A percentile compares a stretch with the other conserved stretches of the same genome.
Evolutionary conservation across 108 stramenopile genomes (phyloP).

Genomic region (Stephanodiscus triporus): DNA sequence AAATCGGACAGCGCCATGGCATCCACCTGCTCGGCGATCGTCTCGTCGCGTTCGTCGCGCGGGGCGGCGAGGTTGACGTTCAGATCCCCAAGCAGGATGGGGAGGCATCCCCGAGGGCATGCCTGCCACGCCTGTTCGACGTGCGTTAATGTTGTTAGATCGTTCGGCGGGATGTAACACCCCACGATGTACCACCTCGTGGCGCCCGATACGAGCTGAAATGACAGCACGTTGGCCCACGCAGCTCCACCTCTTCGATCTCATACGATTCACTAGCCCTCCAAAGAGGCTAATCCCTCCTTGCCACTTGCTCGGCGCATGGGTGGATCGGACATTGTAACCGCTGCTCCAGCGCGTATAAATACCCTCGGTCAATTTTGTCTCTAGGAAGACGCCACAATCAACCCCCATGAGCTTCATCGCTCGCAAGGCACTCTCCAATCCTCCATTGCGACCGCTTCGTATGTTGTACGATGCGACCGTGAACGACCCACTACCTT

Average conservation of each 20-base stretch:
- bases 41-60: not conserved
- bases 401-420: constrained; percentile 5
- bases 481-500: constrained; percentile 4
- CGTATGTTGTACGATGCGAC: constrained; percentile 12
- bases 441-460: constrained; percentile 10
- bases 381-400: constrained; percentile 8
- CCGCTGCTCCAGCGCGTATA: not conserved
- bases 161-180: not conserved
- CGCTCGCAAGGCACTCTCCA: constrained; percentile 10
- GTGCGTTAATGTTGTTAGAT: not conserved
- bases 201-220: not conserved
- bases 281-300: constrained; percentile 16
- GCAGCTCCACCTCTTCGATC: not conserved
- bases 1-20: not conserved
- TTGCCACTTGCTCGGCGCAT: constrained; percentile 6
- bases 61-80: constrained; percentile 3
- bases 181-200: not conserved
- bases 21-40: constrained; percentile 4
- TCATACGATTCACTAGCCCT: not conserved
- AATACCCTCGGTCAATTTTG: constrained; percentile 8
- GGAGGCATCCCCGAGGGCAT: not conserved
- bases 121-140: not conserved
- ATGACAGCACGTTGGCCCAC: constrained; percentile 11
- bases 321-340: not conserved
- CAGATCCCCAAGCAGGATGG: not conserved